These are phyloP conservation scores for Saksenaea oblongispora DNA, from an alignment of 371 early-diverging fungal species.

Conservation along the genomic window DNA sequence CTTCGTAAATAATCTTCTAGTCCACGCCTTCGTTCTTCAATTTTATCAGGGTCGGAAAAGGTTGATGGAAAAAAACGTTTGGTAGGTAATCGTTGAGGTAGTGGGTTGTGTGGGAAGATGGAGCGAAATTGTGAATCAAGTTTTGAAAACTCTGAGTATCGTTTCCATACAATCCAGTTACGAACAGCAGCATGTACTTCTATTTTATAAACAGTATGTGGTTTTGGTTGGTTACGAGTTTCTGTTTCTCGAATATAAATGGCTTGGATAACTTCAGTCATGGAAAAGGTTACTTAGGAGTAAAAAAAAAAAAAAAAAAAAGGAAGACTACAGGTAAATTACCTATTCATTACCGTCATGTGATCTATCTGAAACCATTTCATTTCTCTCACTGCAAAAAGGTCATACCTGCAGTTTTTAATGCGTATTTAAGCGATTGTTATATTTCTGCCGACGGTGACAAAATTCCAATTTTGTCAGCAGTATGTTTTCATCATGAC, in stretches of 20 bases:
- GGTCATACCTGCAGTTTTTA: background rate
- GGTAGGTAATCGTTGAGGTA: slow-evolving; percentile 65
- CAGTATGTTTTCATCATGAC: slow-evolving; percentile 43
- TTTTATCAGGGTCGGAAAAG: slow-evolving; percentile 60
- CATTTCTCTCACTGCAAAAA: background rate
- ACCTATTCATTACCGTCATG: too few species aligned
- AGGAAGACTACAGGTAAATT: too few species aligned
- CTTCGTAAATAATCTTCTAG: slow-evolving; percentile 81
- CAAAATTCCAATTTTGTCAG: slow-evolving; percentile 38
- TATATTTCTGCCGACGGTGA: background rate
- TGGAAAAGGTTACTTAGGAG: slow-evolving; percentile 21
- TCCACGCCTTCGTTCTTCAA: slow-evolving; percentile 81
- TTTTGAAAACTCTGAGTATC: slow-evolving; percentile 83
- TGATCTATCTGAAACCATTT: too few species aligned
- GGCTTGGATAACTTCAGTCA: slow-evolving; percentile 68
- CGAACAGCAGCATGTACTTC: slow-evolving; percentile 82
- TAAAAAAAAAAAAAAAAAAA: background rate
- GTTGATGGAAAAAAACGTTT: slow-evolving; percentile 72
- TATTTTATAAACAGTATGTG: slow-evolving; percentile 72
- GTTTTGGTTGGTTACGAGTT: slow-evolving; percentile 65
- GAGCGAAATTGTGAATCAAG: slow-evolving; percentile 55
- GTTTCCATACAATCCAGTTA: slow-evolving; percentile 86
- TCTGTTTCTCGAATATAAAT: slow-evolving; percentile 68
- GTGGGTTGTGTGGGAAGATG: slow-evolving; percentile 62
- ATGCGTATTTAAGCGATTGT: background rate